Conservation (phyloP, 2,329 filamentous ascomycete species). For the Didymella keratinophila region DNA sequence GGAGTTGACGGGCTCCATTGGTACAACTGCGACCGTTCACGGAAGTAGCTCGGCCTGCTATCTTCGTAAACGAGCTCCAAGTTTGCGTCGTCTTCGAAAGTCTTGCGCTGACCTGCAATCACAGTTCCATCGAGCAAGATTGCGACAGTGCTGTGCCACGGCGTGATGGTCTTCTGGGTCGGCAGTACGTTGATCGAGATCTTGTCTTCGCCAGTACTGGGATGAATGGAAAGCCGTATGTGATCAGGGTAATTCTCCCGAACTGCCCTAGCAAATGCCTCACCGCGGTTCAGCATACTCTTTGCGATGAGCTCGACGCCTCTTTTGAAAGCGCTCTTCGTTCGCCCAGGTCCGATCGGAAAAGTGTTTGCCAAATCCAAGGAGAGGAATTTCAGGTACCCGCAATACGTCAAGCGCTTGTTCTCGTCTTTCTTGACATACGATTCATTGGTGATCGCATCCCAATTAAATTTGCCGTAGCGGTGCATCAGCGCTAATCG, state of each 20-base stretch:
- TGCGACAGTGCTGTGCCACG: not conserved
- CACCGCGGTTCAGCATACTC: not conserved
- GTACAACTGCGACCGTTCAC: not conserved
- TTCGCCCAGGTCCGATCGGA: not conserved
- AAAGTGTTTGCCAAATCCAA: not conserved
- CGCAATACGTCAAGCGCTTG: not conserved
- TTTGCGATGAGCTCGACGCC: not conserved
- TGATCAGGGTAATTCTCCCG: not conserved
- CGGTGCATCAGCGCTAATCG: not conserved
- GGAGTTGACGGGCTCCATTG: not conserved
- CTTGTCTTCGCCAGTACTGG: not conserved
- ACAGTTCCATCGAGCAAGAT: not conserved
- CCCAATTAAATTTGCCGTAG: not conserved
- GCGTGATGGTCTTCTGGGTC: not conserved
- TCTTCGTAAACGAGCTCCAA: not conserved
- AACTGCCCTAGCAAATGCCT: not conserved
- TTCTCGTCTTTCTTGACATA: not conserved
- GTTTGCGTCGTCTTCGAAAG: not conserved
- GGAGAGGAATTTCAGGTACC: not conserved
- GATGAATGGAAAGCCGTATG: not conserved
- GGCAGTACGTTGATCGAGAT: not conserved
- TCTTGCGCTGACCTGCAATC: not conserved
- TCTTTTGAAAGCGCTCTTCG: not conserved
- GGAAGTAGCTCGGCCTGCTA: not conserved
- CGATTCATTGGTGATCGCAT: not conserved